Conservation (phyloP, 2,329 filamentous ascomycete species). For the Metarhizium guizhouense region DNA sequence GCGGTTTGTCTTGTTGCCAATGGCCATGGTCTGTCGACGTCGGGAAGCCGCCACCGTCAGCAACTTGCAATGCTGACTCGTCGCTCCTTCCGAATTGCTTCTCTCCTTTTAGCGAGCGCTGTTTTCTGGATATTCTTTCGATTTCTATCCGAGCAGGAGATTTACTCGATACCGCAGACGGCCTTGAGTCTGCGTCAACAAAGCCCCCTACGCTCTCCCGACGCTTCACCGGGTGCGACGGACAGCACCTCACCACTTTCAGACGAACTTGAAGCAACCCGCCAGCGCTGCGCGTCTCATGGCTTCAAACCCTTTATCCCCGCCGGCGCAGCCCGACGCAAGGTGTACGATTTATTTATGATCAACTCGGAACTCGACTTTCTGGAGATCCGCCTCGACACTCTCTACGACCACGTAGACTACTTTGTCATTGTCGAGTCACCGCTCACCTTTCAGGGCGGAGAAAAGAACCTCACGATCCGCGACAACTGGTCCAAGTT, state of each 20-base stretch:
- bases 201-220: neutral
- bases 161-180: neutral
- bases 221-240: neutral
- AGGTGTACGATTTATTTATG: slow-evolving; percentile 46
- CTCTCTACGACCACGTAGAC: slow-evolving; percentile 49
- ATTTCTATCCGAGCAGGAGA: neutral
- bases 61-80: neutral
- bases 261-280: neutral
- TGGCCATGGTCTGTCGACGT: neutral
- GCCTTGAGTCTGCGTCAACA: neutral
- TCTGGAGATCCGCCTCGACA: slow-evolving; percentile 54
- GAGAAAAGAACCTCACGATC: slow-evolving; percentile 44
- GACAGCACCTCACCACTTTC: neutral
- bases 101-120: neutral
- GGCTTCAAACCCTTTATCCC: neutral
- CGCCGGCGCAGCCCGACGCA: slow-evolving; percentile 11
- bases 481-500: slow-evolving; percentile 44
- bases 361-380: slow-evolving; percentile 56
- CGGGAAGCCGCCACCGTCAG: neutral
- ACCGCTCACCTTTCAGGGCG: slow-evolving; percentile 47
- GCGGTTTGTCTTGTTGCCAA: neutral
- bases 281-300: neutral
- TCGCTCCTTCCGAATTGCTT: neutral
- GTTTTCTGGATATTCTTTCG: neutral
- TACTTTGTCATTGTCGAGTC: slow-evolving; percentile 58